These are phyloP conservation scores for Blastobotrys terrestris DNA, from an alignment of 805 yeast genomes.

Conservation along the genomic window DNA sequence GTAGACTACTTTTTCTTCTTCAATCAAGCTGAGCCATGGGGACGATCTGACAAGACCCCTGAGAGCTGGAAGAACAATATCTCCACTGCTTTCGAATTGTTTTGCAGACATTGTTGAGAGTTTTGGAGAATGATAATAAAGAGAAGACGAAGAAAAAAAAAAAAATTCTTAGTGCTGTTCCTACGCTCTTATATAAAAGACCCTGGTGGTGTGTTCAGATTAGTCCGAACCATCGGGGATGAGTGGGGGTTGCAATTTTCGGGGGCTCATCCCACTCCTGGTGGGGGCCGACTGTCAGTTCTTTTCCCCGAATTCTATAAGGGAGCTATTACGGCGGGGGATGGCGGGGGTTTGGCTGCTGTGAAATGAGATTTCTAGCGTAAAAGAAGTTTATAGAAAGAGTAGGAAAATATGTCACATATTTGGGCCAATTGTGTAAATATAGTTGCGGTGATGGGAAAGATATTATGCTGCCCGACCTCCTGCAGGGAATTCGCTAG, in stretches of 20 bases:
- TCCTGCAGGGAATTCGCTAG: no score
- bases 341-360: neutral
- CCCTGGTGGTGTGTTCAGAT: neutral
- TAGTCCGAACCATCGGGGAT: neutral
- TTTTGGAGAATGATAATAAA: neutral
- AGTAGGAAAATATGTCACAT: no score
- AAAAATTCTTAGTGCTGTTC: no score
- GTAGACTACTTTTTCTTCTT: constrained; percentile 35
- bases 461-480: no score
- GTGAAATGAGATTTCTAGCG: no score
- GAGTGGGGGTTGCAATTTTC: neutral
- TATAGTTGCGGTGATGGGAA: no score
- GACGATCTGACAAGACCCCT: constrained; percentile 49
- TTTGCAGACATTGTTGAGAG: constrained; percentile 26
- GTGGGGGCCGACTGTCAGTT: no score
- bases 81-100: constrained; percentile 29
- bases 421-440: no score
- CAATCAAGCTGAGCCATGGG: constrained; percentile 49
- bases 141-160: no score
- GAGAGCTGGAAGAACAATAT: constrained; percentile 37
- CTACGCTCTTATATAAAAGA: neutral
- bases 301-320: no score
- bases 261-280: neutral
- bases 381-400: no score
- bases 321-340: neutral